These are phyloP conservation scores for Claviceps paspali DNA, from an alignment of 2,329 filamentous ascomycete genomes.

Conservation along the genomic window DNA sequence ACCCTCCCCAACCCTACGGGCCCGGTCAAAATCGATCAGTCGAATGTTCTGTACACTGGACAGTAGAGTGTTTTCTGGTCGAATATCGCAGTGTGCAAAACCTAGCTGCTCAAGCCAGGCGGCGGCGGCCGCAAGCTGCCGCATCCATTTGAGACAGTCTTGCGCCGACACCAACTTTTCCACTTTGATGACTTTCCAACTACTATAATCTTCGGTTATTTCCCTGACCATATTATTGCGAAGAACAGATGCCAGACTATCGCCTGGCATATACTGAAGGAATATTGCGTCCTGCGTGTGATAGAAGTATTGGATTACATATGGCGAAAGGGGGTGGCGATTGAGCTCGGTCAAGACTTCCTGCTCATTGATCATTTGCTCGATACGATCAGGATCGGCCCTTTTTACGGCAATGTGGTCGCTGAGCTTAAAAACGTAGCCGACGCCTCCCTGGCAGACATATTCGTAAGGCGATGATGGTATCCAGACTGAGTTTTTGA, in stretches of 20 bases:
- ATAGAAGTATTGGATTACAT: slow-evolving; percentile 5
- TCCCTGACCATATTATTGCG: neutral
- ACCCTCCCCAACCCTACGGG: neutral
- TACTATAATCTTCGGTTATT: neutral
- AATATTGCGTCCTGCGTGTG: slow-evolving; percentile 5
- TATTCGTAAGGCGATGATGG: neutral
- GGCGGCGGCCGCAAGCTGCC: slow-evolving; percentile 6
- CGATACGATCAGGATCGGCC: slow-evolving; percentile 2
- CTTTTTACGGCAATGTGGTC: slow-evolving; percentile 7
- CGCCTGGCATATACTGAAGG: slow-evolving; percentile 4
- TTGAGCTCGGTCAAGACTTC: slow-evolving; percentile 6
- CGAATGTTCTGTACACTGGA: slow-evolving; percentile 2
- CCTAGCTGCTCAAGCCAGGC: slow-evolving; percentile 6
- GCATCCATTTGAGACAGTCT: slow-evolving; percentile 5
- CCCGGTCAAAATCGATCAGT: slow-evolving; percentile 5
- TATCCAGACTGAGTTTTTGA: no score
- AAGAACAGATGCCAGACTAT: neutral
- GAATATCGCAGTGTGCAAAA: slow-evolving; percentile 6
- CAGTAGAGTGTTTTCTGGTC: slow-evolving; percentile 5
- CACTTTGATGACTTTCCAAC: slow-evolving; percentile 5
- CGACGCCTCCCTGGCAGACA: slow-evolving; percentile 6
- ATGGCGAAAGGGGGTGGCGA: slow-evolving; percentile 5
- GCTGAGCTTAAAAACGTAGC: slow-evolving; percentile 6
- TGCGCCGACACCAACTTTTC: neutral
- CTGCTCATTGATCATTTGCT: slow-evolving; percentile 2